These are phyloP conservation scores for Calonectria hawksworthii DNA, from an alignment of 2,329 filamentous ascomycete species.

Conservation along the genomic window DNA sequence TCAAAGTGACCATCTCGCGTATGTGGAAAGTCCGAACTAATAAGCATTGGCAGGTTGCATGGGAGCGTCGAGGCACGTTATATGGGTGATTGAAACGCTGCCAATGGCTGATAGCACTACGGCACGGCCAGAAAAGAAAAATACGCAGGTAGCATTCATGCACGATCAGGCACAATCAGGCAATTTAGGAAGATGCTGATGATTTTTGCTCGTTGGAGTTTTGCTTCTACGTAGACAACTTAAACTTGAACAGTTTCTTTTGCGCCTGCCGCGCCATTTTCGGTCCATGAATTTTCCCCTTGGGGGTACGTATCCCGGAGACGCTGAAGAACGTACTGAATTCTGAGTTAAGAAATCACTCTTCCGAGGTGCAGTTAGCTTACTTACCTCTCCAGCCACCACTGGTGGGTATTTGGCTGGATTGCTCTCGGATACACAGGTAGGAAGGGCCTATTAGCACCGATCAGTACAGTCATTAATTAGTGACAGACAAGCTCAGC, in stretches of 20 bases:
- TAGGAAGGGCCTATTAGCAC: background rate
- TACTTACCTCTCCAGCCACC: background rate
- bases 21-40: background rate
- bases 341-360: background rate
- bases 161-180: too few relatives aligned
- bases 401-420: background rate
- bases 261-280: background rate
- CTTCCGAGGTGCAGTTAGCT: background rate
- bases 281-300: conserved; percentile 1
- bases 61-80: background rate
- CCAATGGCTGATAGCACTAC: background rate
- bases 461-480: background rate
- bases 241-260: background rate
- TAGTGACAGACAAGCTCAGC: background rate
- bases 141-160: background rate
- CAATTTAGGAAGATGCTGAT: background rate
- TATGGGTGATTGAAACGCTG: background rate
- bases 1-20: background rate
- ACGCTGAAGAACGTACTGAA: background rate
- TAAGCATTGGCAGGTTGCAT: background rate
- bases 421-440: conserved; percentile 3
- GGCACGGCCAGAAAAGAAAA: background rate
- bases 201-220: too few relatives aligned
- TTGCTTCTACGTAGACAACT: background rate
- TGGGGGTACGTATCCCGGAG: conserved; percentile 2